phyloP scores from a whole-genome alignment of 352 stramenopile species.

The Phytophthora multivora region DNA sequence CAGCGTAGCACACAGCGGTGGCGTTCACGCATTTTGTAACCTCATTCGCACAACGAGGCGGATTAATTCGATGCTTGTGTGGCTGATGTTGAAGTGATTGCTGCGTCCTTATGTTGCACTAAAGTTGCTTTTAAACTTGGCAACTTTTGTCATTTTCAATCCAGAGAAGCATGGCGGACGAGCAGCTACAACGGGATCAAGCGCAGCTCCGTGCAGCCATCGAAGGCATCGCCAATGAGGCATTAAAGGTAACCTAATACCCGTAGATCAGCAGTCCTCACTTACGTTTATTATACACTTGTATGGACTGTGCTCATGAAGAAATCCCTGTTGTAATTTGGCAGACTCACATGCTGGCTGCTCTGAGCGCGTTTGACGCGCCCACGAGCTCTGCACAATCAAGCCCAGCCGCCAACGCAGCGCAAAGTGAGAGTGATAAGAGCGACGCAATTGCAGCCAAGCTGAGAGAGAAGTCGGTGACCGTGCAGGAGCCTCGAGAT shows the following conservation, averaged over 20 bases:
- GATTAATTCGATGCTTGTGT: too few relatives aligned
- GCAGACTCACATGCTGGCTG: conserved; percentile 75
- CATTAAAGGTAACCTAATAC: conserved; percentile 37
- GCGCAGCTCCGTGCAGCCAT: conserved; percentile 46
- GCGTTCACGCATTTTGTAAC: conserved; percentile 22
- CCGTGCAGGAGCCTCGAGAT: conserved; percentile 56
- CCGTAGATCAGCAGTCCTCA: background rate
- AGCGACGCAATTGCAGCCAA: conserved; percentile 48
- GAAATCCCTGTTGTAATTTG: conserved; percentile 17
- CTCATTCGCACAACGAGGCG: too few relatives aligned
- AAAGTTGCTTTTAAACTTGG: background rate
- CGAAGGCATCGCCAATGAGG: conserved; percentile 26
- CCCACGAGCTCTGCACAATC: conserved; percentile 5
- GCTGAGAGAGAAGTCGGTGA: conserved; percentile 52
- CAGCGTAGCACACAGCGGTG: background rate
- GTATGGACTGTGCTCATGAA: conserved; percentile 12
- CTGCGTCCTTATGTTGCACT: too few relatives aligned
- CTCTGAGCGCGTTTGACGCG: conserved; percentile 53
- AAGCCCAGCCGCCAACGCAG: background rate
- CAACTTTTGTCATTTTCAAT: background rate
- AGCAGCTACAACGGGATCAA: conserved; percentile 39
- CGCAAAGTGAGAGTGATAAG: conserved; percentile 31
- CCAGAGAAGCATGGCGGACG: conserved; percentile 40
- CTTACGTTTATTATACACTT: background rate
- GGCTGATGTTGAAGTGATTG: too few relatives aligned